phyloP scores from a whole-genome alignment of 352 stramenopile species.

The Globisporangium takayamanum region DNA sequence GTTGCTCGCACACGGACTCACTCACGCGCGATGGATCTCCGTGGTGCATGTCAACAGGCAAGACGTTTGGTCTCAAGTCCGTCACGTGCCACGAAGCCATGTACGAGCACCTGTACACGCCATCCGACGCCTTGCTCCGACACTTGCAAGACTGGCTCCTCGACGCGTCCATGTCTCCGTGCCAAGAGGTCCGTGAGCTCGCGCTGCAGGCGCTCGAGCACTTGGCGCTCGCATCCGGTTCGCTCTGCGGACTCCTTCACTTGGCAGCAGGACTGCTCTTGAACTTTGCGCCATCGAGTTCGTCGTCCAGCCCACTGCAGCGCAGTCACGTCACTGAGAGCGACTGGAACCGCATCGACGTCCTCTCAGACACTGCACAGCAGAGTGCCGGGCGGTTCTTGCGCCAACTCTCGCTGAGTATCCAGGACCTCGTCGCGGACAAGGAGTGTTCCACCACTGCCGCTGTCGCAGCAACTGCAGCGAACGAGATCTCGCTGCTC shows the following conservation, averaged over 20 bases:
- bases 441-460: slow-evolving; percentile 16
- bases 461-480: background rate
- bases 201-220: slow-evolving; percentile 53
- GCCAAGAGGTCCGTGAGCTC: slow-evolving; percentile 45
- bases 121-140: slow-evolving; percentile 41
- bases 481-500: slow-evolving; percentile 28
- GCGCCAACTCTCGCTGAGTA: slow-evolving; percentile 29
- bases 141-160: slow-evolving; percentile 69
- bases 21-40: background rate
- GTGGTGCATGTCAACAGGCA: slow-evolving; percentile 14
- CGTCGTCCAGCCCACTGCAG: background rate
- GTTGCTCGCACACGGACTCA: background rate
- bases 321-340: slow-evolving; percentile 24
- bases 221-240: slow-evolving; percentile 67
- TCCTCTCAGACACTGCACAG: slow-evolving; percentile 37
- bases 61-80: slow-evolving; percentile 44
- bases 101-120: slow-evolving; percentile 35
- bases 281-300: slow-evolving; percentile 23
- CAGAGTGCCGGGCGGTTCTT: slow-evolving; percentile 39
- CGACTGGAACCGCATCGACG: slow-evolving; percentile 54
- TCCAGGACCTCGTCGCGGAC: slow-evolving; percentile 49
- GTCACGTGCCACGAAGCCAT: slow-evolving; percentile 48
- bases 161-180: slow-evolving; percentile 41
- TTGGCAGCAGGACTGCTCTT: slow-evolving; percentile 57
- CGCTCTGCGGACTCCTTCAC: slow-evolving; percentile 69